phyloP scores from a whole-genome alignment of 2,329 filamentous ascomycete species.

The Fusarium sp. region DNA sequence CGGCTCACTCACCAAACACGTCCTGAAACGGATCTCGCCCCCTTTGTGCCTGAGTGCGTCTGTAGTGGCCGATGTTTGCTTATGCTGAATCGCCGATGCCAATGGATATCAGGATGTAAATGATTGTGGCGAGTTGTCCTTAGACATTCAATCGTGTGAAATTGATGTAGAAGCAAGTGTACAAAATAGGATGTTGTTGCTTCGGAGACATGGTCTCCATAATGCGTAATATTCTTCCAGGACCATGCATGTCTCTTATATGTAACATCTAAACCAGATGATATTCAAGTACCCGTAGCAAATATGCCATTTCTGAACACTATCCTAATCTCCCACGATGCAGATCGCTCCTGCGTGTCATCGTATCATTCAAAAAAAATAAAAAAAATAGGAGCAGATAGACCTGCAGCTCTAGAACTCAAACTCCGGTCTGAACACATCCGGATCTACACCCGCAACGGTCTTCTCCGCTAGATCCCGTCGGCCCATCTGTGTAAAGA shows the following conservation, averaged over 20 bases:
- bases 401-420: slow-evolving; percentile 70
- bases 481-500: slow-evolving; percentile 96
- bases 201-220: slow-evolving; percentile 13
- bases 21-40: background rate
- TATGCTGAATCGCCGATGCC: background rate
- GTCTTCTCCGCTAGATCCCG: slow-evolving; percentile 90
- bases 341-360: slow-evolving; percentile 17
- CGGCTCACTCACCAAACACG: background rate
- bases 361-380: slow-evolving; percentile 11
- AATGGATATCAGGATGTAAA: background rate
- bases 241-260: slow-evolving; percentile 26
- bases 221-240: slow-evolving; percentile 14
- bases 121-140: background rate
- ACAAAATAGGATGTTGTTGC: slow-evolving; percentile 6
- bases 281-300: slow-evolving; percentile 6
- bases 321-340: background rate
- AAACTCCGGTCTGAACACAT: slow-evolving; percentile 89
- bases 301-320: background rate
- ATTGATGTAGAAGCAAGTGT: slow-evolving; percentile 1
- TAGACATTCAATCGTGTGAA: background rate
- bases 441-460: slow-evolving; percentile 89
- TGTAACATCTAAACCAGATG: slow-evolving; percentile 20
- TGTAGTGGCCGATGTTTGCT: background rate
- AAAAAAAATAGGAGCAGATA: background rate
- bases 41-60: background rate